Evolutionary conservation across 495 filamentous ascomycete species (phyloP), one percentile per base, ranked within the genome.

Genomic region (Schizothecium vesticola): DNA sequence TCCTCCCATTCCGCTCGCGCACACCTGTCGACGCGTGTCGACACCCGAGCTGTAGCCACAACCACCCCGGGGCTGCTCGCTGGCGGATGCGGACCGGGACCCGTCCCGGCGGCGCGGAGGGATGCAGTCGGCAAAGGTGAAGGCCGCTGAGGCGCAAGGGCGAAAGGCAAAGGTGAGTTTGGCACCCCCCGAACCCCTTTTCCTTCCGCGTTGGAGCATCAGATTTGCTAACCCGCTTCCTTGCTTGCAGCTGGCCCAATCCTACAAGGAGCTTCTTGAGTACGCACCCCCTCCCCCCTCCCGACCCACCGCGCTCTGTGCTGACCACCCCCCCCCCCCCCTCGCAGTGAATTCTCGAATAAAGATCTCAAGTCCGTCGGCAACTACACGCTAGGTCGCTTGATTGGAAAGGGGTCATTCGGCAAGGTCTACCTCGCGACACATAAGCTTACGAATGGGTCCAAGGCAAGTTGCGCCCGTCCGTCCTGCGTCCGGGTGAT

Each of bases 361-460:
- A 91, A 91, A 74, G 96, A 98, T 67, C 86, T 99, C 62, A 88
- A 89, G 68, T 90, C 87, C 55, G 95, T 99, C 66, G 95, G 95
- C 62, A 99, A 98, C 79, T 99, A 99, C 80, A 88, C 90, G 33
- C 82, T 98, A 21, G 95, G 94, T 36, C 88, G 89, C 63, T 83
- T 99, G 61, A 97, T 99, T 75, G 95, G 95, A 63, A 98, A 98
- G 76, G 95, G 95, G 43, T 96, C 92, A 60, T 99, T 98, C 80
- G 95, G 95, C 71, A 98, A 97, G 81, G 95, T 98, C 66, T 99
- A 98, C 77, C 86, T 99, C 70, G 95, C 96, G 65, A 89, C 90
- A 25, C 95, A 99, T 80, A 97, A 97, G 77, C 92, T 99, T 78
- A 98, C 92, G 71, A 97, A 97, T 88, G 94, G 93, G 74, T 97